phyloP scores from a whole-genome alignment of 2,329 filamentous ascomycete species.

The Ophiostoma pallidulum region DNA sequence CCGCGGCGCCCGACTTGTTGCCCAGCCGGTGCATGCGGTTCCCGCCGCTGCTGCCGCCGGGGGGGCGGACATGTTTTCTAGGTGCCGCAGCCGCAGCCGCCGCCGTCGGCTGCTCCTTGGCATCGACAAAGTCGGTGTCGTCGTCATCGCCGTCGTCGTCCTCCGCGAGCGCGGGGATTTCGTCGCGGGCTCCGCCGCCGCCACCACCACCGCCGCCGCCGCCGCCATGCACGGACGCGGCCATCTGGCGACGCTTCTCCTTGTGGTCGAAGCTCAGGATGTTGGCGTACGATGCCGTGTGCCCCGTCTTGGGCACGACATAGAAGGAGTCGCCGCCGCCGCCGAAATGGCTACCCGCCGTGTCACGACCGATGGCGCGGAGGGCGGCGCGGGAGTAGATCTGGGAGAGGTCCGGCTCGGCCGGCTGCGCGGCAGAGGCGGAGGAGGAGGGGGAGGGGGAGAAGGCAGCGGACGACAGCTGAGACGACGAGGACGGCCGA shows the following conservation, averaged over 20 bases:
- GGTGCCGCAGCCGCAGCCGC: not conserved
- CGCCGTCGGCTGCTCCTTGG: constrained; percentile 43
- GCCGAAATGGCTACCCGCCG: constrained; percentile 33
- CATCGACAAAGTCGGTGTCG: constrained; percentile 86
- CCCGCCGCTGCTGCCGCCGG: too few relatives aligned
- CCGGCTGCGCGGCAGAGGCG: constrained; percentile 18
- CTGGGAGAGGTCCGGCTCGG: constrained; percentile 68
- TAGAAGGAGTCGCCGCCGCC: constrained; percentile 71
- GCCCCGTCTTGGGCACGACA: constrained; percentile 83
- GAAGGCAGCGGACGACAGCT: constrained; percentile 16
- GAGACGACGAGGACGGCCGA: constrained; percentile 14
- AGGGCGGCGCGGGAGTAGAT: constrained; percentile 82
- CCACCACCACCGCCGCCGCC: constrained; percentile 25
- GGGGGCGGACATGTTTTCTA: too few relatives aligned
- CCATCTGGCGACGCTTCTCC: constrained; percentile 48
- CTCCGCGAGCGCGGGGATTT: constrained; percentile 33
- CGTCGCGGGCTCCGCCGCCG: constrained; percentile 24
- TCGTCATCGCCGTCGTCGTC: constrained; percentile 67
- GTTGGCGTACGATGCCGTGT: constrained; percentile 85
- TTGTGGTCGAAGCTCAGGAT: constrained; percentile 67
- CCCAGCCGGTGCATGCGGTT: constrained; percentile 15
- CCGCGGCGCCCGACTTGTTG: constrained; percentile 10
- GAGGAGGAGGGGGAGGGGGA: too few relatives aligned
- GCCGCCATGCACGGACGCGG: constrained; percentile 36
- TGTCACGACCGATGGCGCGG: constrained; percentile 63